phyloP scores from a whole-genome alignment of 305 asterid species.

The Fraxinus velutina region DNA sequence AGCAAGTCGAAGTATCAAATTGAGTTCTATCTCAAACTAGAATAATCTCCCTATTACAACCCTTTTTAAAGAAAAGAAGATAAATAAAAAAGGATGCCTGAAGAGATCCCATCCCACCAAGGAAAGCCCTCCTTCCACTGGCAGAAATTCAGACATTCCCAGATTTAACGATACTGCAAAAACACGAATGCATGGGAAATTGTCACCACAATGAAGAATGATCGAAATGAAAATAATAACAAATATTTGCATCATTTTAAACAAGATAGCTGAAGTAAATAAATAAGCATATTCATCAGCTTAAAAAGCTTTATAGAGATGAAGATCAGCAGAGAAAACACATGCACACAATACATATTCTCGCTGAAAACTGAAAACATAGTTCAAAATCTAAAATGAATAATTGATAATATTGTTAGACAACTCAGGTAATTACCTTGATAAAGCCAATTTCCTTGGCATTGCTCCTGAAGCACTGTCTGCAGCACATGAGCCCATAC shows the following conservation, averaged over 20 bases:
- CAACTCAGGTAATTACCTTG: conserved; percentile 36
- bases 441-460: conserved; percentile 70
- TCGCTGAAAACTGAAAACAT: background rate
- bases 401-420: background rate
- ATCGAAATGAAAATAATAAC: background rate
- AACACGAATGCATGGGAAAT: background rate
- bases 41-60: conserved; percentile 11
- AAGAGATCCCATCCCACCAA: background rate
- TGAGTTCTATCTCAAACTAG: conserved; percentile 14
- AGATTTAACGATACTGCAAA: conserved; percentile 48
- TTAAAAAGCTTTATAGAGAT: background rate
- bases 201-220: background rate
- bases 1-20: conserved; percentile 5
- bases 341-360: background rate
- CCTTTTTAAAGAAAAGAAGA: background rate
- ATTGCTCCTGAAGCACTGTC: conserved; percentile 72
- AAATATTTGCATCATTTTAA: background rate
- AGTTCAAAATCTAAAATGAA: background rate
- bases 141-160: background rate
- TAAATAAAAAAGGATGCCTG: background rate
- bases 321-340: background rate
- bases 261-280: background rate
- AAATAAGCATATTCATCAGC: background rate
- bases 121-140: background rate
- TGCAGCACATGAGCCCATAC: conserved; percentile 76